Conservation (phyloP, 2,329 filamentous ascomycete species). For the Fusarium illudens region DNA sequence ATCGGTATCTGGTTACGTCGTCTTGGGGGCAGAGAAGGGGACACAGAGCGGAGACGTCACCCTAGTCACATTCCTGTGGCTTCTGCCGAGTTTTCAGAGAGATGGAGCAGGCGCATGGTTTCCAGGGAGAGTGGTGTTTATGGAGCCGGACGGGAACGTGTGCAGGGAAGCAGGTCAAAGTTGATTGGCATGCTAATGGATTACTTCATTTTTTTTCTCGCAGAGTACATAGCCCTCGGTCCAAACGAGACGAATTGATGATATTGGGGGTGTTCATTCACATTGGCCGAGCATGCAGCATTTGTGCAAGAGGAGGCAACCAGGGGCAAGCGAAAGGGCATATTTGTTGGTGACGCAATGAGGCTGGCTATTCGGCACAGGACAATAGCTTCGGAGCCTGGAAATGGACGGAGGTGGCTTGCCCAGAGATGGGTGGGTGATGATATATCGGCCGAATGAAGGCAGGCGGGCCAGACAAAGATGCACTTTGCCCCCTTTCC, state of each 20-base stretch:
- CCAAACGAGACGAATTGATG: conserved; percentile 31
- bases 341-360: background rate
- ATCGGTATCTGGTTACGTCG: conserved; percentile 9
- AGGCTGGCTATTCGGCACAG: background rate
- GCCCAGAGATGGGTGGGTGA: background rate
- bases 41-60: conserved; percentile 10
- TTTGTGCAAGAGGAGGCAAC: background rate
- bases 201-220: conserved; percentile 15
- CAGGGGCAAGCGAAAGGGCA: background rate
- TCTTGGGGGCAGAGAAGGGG: conserved; percentile 10
- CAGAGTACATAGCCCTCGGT: conserved; percentile 26
- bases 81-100: conserved; percentile 16
- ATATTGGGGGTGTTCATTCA: conserved; percentile 10
- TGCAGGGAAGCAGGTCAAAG: conserved; percentile 13
- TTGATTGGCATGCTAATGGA: conserved; percentile 31
- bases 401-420: background rate
- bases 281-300: background rate
- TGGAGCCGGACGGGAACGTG: conserved; percentile 26
- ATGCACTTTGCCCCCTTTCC: background rate
- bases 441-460: background rate
- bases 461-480: background rate
- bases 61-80: conserved; percentile 27
- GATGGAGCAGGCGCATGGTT: conserved; percentile 33
- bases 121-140: conserved; percentile 35
- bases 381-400: background rate